Conservation (phyloP, 1,284 basidiomycete species). For the Schizophyllum commune region DNA sequence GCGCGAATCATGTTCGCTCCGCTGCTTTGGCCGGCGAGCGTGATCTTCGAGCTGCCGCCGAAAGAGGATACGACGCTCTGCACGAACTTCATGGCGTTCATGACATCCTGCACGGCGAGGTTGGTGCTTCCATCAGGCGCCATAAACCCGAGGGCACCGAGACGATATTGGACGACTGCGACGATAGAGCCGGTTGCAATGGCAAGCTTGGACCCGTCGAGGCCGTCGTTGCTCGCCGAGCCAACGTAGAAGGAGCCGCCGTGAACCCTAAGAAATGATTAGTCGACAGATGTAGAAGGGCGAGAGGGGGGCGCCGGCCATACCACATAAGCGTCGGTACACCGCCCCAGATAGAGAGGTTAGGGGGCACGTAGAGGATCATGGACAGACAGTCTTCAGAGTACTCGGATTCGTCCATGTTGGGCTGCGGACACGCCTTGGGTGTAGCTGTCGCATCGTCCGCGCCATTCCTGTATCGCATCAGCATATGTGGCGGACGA, state of each 20-base stretch:
- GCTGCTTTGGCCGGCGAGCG: slow-evolving; percentile 82
- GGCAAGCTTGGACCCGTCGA: slow-evolving; percentile 77
- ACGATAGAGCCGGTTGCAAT: slow-evolving; percentile 70
- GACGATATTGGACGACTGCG: slow-evolving; percentile 78
- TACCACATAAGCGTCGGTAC: slow-evolving; percentile 64
- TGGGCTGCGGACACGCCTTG: slow-evolving; percentile 62
- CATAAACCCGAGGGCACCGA: slow-evolving; percentile 78
- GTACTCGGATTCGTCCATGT: slow-evolving; percentile 36
- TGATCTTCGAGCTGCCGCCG: slow-evolving; percentile 65
- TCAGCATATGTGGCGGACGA: neutral
- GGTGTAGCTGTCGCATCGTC: slow-evolving; percentile 51
- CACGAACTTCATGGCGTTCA: slow-evolving; percentile 64
- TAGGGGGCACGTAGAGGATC: slow-evolving; percentile 60
- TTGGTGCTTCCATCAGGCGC: slow-evolving; percentile 63
- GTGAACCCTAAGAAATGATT: slow-evolving; percentile 56
- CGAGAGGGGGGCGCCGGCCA: slow-evolving; percentile 15
- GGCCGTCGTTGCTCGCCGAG: slow-evolving; percentile 61
- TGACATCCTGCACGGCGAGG: slow-evolving; percentile 63
- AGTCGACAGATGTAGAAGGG: neutral
- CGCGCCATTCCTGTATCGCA: slow-evolving; percentile 37
- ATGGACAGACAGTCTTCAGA: slow-evolving; percentile 78
- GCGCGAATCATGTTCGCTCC: slow-evolving; percentile 79
- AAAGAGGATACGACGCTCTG: slow-evolving; percentile 55
- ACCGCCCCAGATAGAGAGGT: slow-evolving; percentile 22
- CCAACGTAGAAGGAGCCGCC: slow-evolving; percentile 79